These are phyloP conservation scores for Microcyclospora pomicola DNA, from an alignment of 2,329 filamentous ascomycete genomes.

Conservation along the genomic window DNA sequence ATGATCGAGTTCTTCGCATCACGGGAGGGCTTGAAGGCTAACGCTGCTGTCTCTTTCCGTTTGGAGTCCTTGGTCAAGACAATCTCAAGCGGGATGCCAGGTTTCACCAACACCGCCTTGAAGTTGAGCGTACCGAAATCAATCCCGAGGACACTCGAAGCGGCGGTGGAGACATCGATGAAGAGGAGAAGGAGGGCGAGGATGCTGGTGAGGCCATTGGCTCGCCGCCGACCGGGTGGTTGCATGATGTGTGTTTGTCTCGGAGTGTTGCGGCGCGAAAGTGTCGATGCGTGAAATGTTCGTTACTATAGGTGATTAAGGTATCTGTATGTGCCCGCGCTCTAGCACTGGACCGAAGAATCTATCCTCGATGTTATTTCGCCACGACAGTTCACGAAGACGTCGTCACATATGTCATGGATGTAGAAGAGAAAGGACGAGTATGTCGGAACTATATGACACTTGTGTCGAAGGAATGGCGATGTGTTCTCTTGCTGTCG, in stretches of 20 bases:
- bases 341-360: too few species aligned
- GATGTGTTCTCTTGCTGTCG: too few species aligned
- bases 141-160: conserved; percentile 73
- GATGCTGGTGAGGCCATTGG: conserved; percentile 8
- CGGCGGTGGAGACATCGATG: conserved; percentile 43
- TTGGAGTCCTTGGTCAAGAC: conserved; percentile 96
- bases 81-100: conserved; percentile 91
- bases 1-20: conserved; percentile 43
- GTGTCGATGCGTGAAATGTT: too few species aligned
- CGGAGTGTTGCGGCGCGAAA: too few species aligned
- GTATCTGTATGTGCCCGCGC: too few species aligned
- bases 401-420: too few species aligned
- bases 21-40: conserved; percentile 81
- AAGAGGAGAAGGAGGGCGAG: conserved; percentile 38
- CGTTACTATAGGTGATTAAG: too few species aligned
- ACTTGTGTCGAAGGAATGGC: too few species aligned
- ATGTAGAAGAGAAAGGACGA: too few species aligned
- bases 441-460: too few species aligned
- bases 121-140: conserved; percentile 95
- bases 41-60: conserved; percentile 80
- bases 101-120: conserved; percentile 91
- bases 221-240: conserved; percentile 14
- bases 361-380: too few species aligned
- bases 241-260: conserved; percentile 9
- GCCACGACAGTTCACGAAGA: too few species aligned